Evolutionary conservation across 306 rosid genomes (phyloP), one percentile per base, ranked within the genome.

Genomic region (Vicia faba): DNA sequence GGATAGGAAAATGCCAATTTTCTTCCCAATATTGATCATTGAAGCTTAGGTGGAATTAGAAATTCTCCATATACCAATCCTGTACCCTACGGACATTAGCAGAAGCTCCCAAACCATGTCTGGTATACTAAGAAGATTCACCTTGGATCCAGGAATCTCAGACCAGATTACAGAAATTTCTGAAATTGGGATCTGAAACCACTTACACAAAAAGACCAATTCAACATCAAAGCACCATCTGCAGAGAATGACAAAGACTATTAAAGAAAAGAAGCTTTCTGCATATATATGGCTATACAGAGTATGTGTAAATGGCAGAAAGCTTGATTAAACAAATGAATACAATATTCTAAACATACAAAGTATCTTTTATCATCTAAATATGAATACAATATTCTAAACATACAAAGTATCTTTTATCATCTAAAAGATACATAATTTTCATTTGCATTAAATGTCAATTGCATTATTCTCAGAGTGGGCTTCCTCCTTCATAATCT

Each of bases 181-280:
- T n/a, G 83, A 66, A 75, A 93, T 78, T 11, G 87, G 91, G 66
- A 93, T 88, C 61, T 61, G 7, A 83, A 93, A 88, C 82, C 87
- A 45, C 63, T 88, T 88, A 75, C 95, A 80, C 5, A 93, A 83
- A 73, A 66, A 88, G 50, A 93, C 98, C 73, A 89, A 56, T 63
- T 93, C 97, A 38, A 93, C 98, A 40, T 93, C 98, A 61, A 93
- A 93, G 76, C 98, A 93, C 98, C 98, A 93, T 84, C 97, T 93
- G 90, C 82, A 65, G 11, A 70, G 55, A 69, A 55, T 79, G 60
- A 28, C 19, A 64, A 40, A 43, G 48, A 53, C 64, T 63, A 49
- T 68, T 25, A 58, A 3, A 51, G 55, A 73, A 16, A 76, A 25
- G 18, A 23, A 23, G 25, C 25, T 23, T 23, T 23, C 25, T 1